Evolutionary conservation across 169 alveolate genomes (phyloP).

Genomic region (Plasmodium berghei): DNA sequence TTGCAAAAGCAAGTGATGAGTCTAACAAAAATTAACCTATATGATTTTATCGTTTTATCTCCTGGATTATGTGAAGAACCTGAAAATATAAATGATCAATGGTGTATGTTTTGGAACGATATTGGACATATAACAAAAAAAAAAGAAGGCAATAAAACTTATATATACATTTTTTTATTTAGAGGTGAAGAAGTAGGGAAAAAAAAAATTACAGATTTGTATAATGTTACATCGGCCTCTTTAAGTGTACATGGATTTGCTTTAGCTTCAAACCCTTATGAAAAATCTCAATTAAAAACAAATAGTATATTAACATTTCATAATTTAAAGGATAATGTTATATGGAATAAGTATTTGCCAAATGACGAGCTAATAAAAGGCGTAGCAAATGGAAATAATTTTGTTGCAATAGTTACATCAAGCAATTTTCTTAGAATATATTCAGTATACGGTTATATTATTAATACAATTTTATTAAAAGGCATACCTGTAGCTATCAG

Average conservation of each 20-base stretch:
- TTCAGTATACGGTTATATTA: constrained; percentile 74
- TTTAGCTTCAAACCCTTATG: constrained; percentile 75
- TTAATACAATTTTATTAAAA: constrained; percentile 60
- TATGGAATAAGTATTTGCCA: constrained; percentile 73
- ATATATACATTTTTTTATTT: constrained; percentile 70
- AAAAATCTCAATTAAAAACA: constrained; percentile 40
- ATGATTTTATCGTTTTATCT: constrained; percentile 59
- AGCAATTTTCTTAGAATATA: constrained; percentile 65
- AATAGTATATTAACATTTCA: constrained; percentile 72
- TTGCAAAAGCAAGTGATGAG: constrained; percentile 44
- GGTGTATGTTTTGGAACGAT: constrained; percentile 79
- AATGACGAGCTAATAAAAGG: constrained; percentile 70
- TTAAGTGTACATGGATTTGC: constrained; percentile 75
- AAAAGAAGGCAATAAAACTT: constrained; percentile 74
- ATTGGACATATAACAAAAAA: constrained; percentile 76
- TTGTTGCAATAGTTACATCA: constrained; percentile 75
- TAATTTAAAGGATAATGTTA: constrained; percentile 66
- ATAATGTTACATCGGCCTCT: constrained; percentile 75
- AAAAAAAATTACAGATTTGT: constrained; percentile 74
- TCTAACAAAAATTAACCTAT: constrained; percentile 48
- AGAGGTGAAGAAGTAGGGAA: constrained; percentile 77
- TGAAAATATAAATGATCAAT: constrained; percentile 74
- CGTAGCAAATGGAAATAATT: constrained; percentile 77
- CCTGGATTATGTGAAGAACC: constrained; percentile 78
- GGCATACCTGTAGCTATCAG: constrained; percentile 75